Evolutionary conservation across 1,139 yeast genomes (phyloP).

Genomic region (Zygosaccharomyces sapae): DNA sequence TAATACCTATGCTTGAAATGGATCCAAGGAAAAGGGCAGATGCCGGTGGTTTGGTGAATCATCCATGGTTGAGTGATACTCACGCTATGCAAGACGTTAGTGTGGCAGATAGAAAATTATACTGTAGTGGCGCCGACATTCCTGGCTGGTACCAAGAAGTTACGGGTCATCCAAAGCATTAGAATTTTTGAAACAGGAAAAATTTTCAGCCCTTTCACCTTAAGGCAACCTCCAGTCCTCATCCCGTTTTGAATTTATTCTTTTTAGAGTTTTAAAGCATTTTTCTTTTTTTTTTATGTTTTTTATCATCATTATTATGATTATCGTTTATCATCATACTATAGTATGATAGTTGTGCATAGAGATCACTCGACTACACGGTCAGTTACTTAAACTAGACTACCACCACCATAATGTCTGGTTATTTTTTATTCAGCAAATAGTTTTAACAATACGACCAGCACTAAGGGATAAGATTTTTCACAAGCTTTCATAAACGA

Average conservation of each 20-base stretch:
- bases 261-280: neutral
- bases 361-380: neutral
- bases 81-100: slow-evolving; percentile 52
- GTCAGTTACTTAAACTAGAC: neutral
- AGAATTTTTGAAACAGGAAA: slow-evolving; percentile 3
- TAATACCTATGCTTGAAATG: slow-evolving; percentile 60
- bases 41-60: slow-evolving; percentile 72
- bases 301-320: neutral
- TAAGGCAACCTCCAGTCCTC: neutral
- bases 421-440: neutral
- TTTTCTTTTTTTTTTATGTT: neutral
- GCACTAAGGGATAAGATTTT: neutral
- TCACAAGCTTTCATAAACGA: neutral
- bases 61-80: slow-evolving; percentile 66
- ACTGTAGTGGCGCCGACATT: slow-evolving; percentile 62
- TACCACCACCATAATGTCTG: neutral
- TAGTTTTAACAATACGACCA: neutral
- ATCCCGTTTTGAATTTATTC: slow-evolving; percentile 5
- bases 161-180: slow-evolving; percentile 31
- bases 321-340: neutral
- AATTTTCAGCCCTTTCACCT: neutral
- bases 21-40: slow-evolving; percentile 69
- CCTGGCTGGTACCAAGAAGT: slow-evolving; percentile 53
- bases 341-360: neutral
- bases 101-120: slow-evolving; percentile 48